These are phyloP conservation scores for Diaporthe destruens DNA, from an alignment of 2,329 filamentous ascomycete genomes.

Conservation along the genomic window DNA sequence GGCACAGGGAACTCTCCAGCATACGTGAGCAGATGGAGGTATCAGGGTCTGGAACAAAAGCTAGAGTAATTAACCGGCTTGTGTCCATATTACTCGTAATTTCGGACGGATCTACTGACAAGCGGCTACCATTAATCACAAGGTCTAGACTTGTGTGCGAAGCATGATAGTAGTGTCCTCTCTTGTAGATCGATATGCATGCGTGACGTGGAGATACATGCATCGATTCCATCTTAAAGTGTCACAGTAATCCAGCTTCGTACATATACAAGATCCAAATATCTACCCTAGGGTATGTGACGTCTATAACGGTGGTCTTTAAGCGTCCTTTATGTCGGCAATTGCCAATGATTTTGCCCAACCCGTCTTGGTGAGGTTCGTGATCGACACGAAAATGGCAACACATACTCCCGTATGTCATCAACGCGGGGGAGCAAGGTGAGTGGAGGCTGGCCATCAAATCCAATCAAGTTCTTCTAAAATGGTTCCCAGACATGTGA, in stretches of 20 bases:
- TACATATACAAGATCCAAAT: not conserved
- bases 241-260: too few species aligned
- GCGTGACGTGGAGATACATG: not conserved
- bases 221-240: too few species aligned
- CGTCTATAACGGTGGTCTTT: too few species aligned
- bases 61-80: not conserved
- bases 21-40: conserved; percentile 35
- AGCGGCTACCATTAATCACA: not conserved
- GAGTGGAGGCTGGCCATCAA: not conserved
- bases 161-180: not conserved
- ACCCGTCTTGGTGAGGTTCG: not conserved
- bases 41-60: conserved; percentile 24
- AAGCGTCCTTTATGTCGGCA: too few species aligned
- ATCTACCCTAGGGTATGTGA: too few species aligned
- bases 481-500: not conserved
- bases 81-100: not conserved
- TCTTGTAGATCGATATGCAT: not conserved
- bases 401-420: conserved; percentile 6
- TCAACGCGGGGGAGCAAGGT: not conserved
- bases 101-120: not conserved
- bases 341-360: not conserved
- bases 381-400: conserved; percentile 26
- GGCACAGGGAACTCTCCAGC: not conserved
- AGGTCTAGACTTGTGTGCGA: not conserved
- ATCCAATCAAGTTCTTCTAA: too few species aligned